These are phyloP conservation scores for Mucor mucedo DNA, from an alignment of 371 early-diverging fungal species.

Conservation along the genomic window DNA sequence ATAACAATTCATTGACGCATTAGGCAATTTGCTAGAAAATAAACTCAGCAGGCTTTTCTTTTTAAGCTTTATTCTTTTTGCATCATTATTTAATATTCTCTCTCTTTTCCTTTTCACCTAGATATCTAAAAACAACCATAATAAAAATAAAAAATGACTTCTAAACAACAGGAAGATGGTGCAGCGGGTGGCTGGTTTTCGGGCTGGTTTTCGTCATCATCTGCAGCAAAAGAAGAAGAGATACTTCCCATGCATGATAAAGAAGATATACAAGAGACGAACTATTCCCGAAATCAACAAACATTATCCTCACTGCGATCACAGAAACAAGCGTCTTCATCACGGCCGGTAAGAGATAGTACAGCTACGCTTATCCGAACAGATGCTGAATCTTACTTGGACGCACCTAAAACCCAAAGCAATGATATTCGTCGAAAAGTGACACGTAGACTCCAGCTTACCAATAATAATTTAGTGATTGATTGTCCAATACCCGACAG, in stretches of 20 bases:
- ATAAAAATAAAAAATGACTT: slow-evolving; percentile 9
- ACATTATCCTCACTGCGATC: slow-evolving; percentile 24
- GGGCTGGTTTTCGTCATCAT: slow-evolving; percentile 17
- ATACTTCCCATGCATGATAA: not conserved
- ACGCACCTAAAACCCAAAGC: slow-evolving; percentile 18
- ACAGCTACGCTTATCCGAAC: slow-evolving; percentile 19
- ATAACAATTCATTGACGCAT: slow-evolving; percentile 6
- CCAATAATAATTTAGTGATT: slow-evolving; percentile 72
- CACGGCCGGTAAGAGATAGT: slow-evolving; percentile 12
- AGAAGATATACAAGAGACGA: slow-evolving; percentile 6
- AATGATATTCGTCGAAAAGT: slow-evolving; percentile 16
- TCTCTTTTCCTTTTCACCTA: not conserved
- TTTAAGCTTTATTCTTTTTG: not conserved
- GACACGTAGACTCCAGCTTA: slow-evolving; percentile 56
- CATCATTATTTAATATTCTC: not conserved
- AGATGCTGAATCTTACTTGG: slow-evolving; percentile 25
- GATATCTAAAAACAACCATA: too few species aligned
- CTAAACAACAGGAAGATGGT: not conserved
- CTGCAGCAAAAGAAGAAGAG: slow-evolving; percentile 10
- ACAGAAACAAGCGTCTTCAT: slow-evolving; percentile 12
- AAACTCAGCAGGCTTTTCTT: not conserved
- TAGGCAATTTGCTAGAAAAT: not conserved
- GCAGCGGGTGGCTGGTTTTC: slow-evolving; percentile 23
- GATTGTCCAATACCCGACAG: slow-evolving; percentile 71
- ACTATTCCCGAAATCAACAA: slow-evolving; percentile 24